Conservation (phyloP, 2,329 filamentous ascomycete species). For the Apiospora aurea region DNA sequence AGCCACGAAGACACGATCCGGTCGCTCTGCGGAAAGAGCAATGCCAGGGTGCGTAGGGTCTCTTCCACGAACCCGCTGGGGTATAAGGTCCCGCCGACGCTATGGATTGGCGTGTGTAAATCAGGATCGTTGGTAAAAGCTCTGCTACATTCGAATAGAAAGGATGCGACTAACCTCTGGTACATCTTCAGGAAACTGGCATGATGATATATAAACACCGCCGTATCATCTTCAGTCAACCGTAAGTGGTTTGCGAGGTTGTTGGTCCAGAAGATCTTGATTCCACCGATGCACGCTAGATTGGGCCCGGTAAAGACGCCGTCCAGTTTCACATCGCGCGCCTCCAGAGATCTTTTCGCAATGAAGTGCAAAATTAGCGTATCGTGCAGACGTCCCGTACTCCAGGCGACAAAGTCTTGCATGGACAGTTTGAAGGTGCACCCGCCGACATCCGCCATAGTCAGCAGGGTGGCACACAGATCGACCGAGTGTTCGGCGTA, state of each 20-base stretch:
- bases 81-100: background rate
- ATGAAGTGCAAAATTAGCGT: background rate
- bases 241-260: background rate
- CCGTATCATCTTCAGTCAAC: background rate
- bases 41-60: background rate
- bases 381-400: background rate
- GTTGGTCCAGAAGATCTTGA: background rate
- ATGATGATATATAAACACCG: background rate
- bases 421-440: background rate
- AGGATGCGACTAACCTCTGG: background rate
- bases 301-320: background rate
- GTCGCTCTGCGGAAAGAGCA: background rate
- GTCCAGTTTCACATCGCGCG: background rate
- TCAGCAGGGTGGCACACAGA: background rate
- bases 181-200: slow-evolving; percentile 2
- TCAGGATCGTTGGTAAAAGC: background rate
- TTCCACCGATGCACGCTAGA: background rate
- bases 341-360: background rate
- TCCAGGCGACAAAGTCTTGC: background rate
- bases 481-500: slow-evolving; percentile 5
- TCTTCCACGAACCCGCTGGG: background rate
- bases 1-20: background rate
- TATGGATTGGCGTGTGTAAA: background rate
- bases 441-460: background rate
- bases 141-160: background rate